Base-by-base conservation (phyloP, 305 asterid genomes). In the Fraxinus paxiana region DNA sequence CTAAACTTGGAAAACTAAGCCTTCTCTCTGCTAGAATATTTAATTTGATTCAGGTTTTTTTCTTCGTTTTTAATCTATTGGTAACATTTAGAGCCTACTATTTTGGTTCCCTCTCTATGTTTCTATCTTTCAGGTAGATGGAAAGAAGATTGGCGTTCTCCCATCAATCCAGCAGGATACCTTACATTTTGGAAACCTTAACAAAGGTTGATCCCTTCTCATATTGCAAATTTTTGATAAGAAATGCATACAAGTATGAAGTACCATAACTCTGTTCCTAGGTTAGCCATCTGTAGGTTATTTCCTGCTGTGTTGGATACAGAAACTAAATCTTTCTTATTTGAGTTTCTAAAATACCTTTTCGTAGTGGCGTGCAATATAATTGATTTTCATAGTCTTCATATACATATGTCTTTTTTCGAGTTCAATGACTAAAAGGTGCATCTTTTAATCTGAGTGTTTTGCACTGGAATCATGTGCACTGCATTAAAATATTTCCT, bases 121-220 rank as follows among this genome's bases (percentile, higher is more conserved):
- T 75, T 76, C 59, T 73, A 73, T 59, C 54, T 85, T 87, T 86
- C 94, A 95, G 98, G 73, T 95, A 54, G 92, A 93, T 54, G 98
- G 98, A 37, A 93, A 90, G 93, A 88, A 88, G 87, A 90, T 95
- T 80, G 97, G 97, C 76, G 92, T 95, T 86, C 94, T 89, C 77
- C 98, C 93, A 82, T 93, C 98, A 80, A 84, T 82, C 26, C 94
- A 91, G 89, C 98, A 91, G 83, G 88, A 88, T 77, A 91, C 94
- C 34, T 84, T 95, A 65, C 93, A 89, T 87, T 75, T 95, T 51
- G 98, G 98, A 77, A 93, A 92, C 87, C 92, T 95, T 69, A 85
- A 90, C 88, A 95, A 93, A 95, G 98, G 98, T 95, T 87, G 73
- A 90, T 81, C 80, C 43, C 81, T 63, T 51, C 79, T 38, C 17